Evolutionary conservation across 2,329 filamentous ascomycete species (phyloP).

Genomic region (Penicillium vulpinum): DNA sequence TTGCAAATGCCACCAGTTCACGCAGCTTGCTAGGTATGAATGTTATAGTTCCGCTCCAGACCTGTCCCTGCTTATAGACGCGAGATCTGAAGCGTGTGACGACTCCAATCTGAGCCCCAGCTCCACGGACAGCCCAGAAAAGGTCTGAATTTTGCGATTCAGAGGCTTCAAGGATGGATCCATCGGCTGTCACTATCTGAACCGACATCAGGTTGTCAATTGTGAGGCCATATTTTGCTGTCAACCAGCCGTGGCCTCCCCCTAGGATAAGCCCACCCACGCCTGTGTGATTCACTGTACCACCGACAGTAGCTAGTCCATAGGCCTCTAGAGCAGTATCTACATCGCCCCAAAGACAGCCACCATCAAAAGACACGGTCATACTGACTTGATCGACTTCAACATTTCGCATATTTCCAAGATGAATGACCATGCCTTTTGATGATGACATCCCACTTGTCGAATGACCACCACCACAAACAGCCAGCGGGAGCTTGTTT

Average conservation of each 20-base stretch:
- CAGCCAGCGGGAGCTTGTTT: background rate
- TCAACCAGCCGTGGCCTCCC: constrained; percentile 59
- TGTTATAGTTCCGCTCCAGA: background rate
- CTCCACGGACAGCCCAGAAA: constrained; percentile 50
- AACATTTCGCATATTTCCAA: background rate
- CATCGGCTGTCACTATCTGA: constrained; percentile 42
- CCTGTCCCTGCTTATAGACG: background rate
- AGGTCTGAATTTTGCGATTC: constrained; percentile 48
- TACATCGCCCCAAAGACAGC: background rate
- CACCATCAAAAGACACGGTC: background rate
- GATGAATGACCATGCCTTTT: background rate
- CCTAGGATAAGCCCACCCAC: constrained; percentile 59
- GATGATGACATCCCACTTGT: background rate
- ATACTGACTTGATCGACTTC: background rate
- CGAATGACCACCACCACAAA: background rate
- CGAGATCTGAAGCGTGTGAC: constrained; percentile 21
- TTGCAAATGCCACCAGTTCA: too few relatives aligned
- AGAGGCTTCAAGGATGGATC: constrained; percentile 39
- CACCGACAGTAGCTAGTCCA: background rate
- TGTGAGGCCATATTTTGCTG: constrained; percentile 54
- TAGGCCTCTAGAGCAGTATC: background rate
- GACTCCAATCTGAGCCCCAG: constrained; percentile 46
- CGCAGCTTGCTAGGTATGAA: background rate
- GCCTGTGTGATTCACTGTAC: constrained; percentile 60
- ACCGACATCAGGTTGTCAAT: constrained; percentile 49